Base-by-base conservation (phyloP, 257 asterid genomes). In the Solanum raphanifolium region DNA sequence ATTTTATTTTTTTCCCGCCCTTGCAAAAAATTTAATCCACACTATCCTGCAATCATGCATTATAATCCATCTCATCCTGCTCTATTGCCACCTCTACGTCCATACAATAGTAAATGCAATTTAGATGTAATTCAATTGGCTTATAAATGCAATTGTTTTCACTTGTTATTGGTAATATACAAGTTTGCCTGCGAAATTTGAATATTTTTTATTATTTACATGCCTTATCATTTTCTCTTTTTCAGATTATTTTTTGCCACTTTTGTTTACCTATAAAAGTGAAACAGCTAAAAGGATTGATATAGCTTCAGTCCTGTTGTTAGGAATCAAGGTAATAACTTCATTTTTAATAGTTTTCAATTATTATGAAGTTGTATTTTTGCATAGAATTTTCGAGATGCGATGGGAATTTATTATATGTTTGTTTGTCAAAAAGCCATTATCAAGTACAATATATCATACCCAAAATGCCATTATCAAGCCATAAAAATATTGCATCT, bases 21-120 rank as follows among this genome's bases (percentile, higher is more conserved):
- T 0, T 0, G 0, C 4, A 18, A 52, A 52, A 52, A 2, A 3
- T 52, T 18, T 18, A 52, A 18, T 6, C n/a, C 0, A 0, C 62
- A 52, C n/a, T 18, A 0, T 18, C n/a, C 7, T 2, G 7, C 3
- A 15, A 48, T 48, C 7, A 48, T 39, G 46, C 13, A 10, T 46
- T 13, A 46, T 46, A 46, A 46, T 15, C 7, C 7, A 3, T 15
- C 7, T 15, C 7, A 48, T 15, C 20, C 1, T 13, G 20, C 20
- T 0, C 23, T 5, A 48, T 15, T 48, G 58, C 3, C 58, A 5
- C 18, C 58, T 48, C 21, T 48, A 15, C 21, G 23, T 48, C 21
- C 43, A 41, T 41, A 41, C 15, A 41, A 41, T 41, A 41, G 48
- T 41, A 41, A 41, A 41, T 41, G 11, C 2, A 41, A 0, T 41